A percentile compares a stretch with the other conserved stretches of the same genome.
Conservation (phyloP, 352 stramenopile species). For the Phytophthora chlamydospora region DNA sequence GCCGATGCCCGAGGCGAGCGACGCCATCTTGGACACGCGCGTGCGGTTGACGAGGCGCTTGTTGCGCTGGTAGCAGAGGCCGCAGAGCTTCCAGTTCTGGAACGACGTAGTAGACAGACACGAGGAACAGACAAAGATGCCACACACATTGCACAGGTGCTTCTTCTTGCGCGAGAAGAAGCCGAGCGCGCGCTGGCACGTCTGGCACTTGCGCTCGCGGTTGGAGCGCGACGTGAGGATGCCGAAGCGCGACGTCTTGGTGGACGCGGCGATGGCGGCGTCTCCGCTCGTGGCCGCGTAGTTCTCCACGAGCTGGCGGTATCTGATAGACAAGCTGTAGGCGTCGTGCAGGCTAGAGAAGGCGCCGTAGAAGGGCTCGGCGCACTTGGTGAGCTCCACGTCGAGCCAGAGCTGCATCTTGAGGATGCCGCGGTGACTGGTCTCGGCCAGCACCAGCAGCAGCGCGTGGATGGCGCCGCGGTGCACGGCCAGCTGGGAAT, state of each 20-base stretch:
- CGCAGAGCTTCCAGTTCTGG: slow-evolving; percentile 66
- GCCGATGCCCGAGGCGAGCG: slow-evolving; percentile 41
- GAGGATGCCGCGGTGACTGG: slow-evolving; percentile 54
- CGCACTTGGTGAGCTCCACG: slow-evolving; percentile 58
- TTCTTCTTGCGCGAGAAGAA: slow-evolving; percentile 69
- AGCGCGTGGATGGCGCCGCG: slow-evolving; percentile 67
- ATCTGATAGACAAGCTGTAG: slow-evolving; percentile 68
- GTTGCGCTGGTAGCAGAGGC: slow-evolving; percentile 68
- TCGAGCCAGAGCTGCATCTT: slow-evolving; percentile 81
- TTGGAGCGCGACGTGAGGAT: slow-evolving; percentile 41
- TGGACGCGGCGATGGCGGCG: slow-evolving; percentile 26
- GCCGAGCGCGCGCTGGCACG: slow-evolving; percentile 63
- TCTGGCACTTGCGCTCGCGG: slow-evolving; percentile 65
- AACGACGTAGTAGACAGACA: slow-evolving; percentile 70
- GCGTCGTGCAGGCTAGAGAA: slow-evolving; percentile 74
- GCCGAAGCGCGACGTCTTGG: slow-evolving; percentile 34
- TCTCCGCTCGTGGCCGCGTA: slow-evolving; percentile 43
- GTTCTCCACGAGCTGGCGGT: slow-evolving; percentile 65
- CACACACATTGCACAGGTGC: slow-evolving; percentile 68
- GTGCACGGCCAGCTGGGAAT: slow-evolving; percentile 51
- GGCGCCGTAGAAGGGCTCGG: slow-evolving; percentile 56
- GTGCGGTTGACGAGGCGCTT: slow-evolving; percentile 63
- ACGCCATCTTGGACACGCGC: slow-evolving; percentile 56
- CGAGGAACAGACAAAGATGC: slow-evolving; percentile 63
- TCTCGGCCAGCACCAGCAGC: slow-evolving; percentile 66